Conservation (phyloP, 257 asterid genomes). For the Jacaranda copaia region DNA sequence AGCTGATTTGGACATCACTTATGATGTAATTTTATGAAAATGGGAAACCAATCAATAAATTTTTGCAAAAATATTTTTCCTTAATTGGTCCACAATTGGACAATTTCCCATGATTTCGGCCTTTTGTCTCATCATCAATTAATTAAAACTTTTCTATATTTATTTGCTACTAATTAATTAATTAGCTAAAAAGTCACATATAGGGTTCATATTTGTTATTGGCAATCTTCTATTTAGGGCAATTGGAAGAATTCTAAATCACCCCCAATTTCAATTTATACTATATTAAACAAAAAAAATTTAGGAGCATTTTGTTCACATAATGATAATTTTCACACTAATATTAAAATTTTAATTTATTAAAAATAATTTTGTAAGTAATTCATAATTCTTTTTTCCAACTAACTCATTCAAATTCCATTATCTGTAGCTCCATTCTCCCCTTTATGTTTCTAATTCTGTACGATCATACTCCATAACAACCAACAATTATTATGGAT, state of each 20-base stretch:
- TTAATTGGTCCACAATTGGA: constrained; percentile 26
- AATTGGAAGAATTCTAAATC: neutral
- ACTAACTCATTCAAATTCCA: no score
- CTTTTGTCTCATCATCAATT: constrained; percentile 31
- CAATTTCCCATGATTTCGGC: constrained; percentile 49
- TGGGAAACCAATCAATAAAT: constrained; percentile 45
- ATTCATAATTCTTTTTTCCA: no score
- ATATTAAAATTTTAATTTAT: no score
- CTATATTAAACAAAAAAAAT: no score
- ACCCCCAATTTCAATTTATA: neutral
- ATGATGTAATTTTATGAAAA: constrained; percentile 27
- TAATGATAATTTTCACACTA: no score
- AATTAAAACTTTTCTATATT: neutral
- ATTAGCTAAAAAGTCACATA: neutral
- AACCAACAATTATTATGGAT: no score
- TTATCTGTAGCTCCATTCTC: no score
- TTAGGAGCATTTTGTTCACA: no score
- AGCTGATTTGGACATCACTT: constrained; percentile 65
- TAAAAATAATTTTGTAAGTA: no score
- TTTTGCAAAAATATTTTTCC: constrained; percentile 25
- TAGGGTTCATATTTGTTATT: neutral
- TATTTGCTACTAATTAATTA: neutral
- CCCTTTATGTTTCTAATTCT: no score
- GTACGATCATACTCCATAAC: no score
- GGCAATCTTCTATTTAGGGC: neutral